phyloP scores from a whole-genome alignment of 768 basidiomycete genomes.

The Dacryopinax primogenitus region DNA sequence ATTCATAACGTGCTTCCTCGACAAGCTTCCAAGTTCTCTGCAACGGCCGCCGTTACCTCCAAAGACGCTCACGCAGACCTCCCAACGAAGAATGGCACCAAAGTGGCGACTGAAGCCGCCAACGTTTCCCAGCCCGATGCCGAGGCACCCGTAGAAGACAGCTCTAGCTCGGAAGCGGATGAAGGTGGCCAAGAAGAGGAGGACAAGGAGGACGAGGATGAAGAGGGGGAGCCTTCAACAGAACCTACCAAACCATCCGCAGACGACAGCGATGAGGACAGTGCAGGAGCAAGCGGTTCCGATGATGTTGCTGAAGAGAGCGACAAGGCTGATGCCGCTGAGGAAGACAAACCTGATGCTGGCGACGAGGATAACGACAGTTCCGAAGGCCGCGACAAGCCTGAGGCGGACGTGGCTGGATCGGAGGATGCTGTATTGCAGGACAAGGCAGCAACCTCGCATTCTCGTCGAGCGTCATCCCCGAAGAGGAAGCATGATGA shows the following conservation, averaged over 20 bases:
- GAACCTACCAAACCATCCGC: neutral
- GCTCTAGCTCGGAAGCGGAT: neutral
- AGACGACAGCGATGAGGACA: neutral
- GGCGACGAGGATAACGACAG: neutral
- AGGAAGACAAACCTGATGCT: neutral
- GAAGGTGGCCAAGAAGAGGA: neutral
- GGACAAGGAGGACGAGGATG: neutral
- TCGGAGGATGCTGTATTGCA: neutral
- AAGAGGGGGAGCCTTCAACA: neutral
- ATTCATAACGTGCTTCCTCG: neutral
- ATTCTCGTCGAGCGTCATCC: neutral
- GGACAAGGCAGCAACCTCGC: neutral
- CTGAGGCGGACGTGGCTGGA: neutral
- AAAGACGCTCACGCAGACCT: neutral
- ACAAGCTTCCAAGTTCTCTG: neutral
- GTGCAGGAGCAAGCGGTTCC: neutral
- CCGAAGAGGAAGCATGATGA: conserved; percentile 15
- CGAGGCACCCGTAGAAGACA: neutral
- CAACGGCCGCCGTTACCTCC: neutral
- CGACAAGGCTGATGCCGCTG: neutral
- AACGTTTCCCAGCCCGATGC: neutral
- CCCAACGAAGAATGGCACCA: neutral
- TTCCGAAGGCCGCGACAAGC: neutral
- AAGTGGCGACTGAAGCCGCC: neutral
- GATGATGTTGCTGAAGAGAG: neutral